Conservation (phyloP, 2,329 filamentous ascomycete genomes). For the Exophiala xenobiotica region DNA sequence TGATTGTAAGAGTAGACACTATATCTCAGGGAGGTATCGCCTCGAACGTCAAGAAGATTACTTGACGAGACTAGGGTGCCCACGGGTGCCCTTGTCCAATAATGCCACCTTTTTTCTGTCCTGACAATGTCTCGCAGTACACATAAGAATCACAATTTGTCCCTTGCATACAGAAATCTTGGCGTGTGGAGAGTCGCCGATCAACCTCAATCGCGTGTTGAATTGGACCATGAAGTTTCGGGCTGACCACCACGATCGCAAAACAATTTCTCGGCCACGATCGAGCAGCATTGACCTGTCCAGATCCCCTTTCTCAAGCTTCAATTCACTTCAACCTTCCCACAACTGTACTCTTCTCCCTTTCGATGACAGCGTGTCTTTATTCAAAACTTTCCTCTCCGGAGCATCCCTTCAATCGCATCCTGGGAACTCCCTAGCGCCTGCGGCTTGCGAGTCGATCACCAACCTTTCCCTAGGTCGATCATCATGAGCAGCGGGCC, state of each 20-base stretch:
- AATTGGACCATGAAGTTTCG: too few relatives aligned
- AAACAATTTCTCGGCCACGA: neutral
- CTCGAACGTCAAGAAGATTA: too few relatives aligned
- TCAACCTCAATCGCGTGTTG: neutral
- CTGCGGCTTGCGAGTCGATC: neutral
- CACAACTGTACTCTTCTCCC: neutral
- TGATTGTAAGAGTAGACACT: too few relatives aligned
- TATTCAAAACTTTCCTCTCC: slow-evolving; percentile 35
- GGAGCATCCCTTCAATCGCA: slow-evolving; percentile 31
- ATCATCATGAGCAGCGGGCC: slow-evolving; percentile 22
- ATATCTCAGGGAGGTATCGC: too few relatives aligned
- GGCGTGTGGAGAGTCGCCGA: neutral
- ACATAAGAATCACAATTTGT: too few relatives aligned
- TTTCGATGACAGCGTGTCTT: slow-evolving; percentile 30
- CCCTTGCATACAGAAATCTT: neutral
- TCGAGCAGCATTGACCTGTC: neutral
- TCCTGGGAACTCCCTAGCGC: neutral
- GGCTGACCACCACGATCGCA: neutral
- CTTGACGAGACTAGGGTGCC: too few relatives aligned
- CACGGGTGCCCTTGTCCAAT: too few relatives aligned
- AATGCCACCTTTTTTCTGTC: too few relatives aligned
- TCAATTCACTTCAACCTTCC: too few relatives aligned
- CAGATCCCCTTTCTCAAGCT: neutral
- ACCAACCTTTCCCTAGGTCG: neutral
- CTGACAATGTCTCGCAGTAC: too few relatives aligned